Conservation (phyloP, 1,284 basidiomycete genomes). For the Sparassis latifolia region DNA sequence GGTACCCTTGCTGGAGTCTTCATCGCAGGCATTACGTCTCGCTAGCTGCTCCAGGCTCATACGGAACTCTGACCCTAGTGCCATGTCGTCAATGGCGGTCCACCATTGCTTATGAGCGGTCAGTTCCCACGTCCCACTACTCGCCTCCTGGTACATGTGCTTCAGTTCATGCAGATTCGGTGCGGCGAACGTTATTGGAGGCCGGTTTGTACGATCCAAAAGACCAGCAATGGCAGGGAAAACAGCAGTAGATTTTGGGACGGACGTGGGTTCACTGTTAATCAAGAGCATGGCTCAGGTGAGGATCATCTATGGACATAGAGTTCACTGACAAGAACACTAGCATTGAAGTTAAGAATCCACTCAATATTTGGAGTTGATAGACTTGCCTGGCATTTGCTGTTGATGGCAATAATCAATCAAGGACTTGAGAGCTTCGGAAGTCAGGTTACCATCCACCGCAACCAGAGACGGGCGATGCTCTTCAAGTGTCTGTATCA, state of each 20-base stretch:
- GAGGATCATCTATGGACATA: background rate
- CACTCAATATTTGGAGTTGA: no score
- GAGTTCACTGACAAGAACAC: conserved; percentile 51
- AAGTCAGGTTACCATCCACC: conserved; percentile 77
- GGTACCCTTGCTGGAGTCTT: conserved; percentile 34
- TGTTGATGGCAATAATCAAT: conserved; percentile 42
- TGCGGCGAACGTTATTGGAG: conserved; percentile 63
- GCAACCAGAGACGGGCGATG: conserved; percentile 59
- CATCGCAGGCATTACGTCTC: conserved; percentile 33
- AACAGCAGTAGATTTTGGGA: conserved; percentile 69
- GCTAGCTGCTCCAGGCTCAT: conserved; percentile 57
- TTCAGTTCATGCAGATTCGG: conserved; percentile 79
- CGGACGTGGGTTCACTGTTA: conserved; percentile 80
- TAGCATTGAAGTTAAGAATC: conserved; percentile 15
- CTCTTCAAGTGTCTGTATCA: conserved; percentile 35
- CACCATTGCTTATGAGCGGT: conserved; percentile 58
- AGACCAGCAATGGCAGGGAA: conserved; percentile 52
- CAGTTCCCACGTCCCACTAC: conserved; percentile 39
- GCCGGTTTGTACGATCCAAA: conserved; percentile 18
- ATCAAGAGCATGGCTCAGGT: background rate
- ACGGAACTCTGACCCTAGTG: conserved; percentile 58
- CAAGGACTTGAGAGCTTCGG: conserved; percentile 45
- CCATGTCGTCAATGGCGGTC: conserved; percentile 54
- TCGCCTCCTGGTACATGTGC: conserved; percentile 53
- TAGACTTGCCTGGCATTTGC: conserved; percentile 45